Base-by-base conservation (phyloP, 164 flowering plant species). In the Liriodendron chinense region DNA sequence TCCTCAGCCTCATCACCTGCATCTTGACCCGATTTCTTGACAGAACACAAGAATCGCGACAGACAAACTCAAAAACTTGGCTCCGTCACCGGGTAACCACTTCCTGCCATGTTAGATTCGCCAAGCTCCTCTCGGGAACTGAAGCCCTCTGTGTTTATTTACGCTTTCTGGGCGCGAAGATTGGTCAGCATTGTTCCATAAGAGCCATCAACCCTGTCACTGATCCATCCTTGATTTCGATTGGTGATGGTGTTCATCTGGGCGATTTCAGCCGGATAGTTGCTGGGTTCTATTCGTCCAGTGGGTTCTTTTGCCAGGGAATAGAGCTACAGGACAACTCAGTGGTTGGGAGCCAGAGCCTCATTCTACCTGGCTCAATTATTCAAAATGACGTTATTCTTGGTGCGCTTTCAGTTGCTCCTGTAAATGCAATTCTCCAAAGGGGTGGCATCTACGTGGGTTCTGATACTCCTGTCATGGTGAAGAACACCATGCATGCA, bases 401-500 rank as follows among this genome's bases (percentile, higher is more conserved):
- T 69, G 94, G 94, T 2, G 94, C 96, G 70, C 88, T 92, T 71
- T 92, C 96, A 21, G 86, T 86, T 69, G 94, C 90, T 77, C 93
- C 96, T 9, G 61, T 79, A 73, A 77, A 87, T 69, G 86, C 89
- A 72, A 80, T 88, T 25, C 91, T 92, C 53, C 90, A 86, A 81
- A 83, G 73, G 16, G 92, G 96, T 10, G 92, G 96, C 20, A 80
- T 92, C 24, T 92, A 86, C 57, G 73, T 92, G 47, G 96, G 96
- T 12, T 89, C 93, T 61, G 83, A 87, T 68, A 77, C 66, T 61
- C 92, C 90, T 1, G 68, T 89, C 83, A 90, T 90, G 94, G 85
- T 90, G 18, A 92, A 90, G 81, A 92, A 90, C 83, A 85, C 86
- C 4, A 66, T 76, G 78, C 91, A 90, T 71, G 70, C 83, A 70